phyloP scores from a whole-genome alignment of 176 grass and related monocot species.

The Phyllostachys edulis region DNA sequence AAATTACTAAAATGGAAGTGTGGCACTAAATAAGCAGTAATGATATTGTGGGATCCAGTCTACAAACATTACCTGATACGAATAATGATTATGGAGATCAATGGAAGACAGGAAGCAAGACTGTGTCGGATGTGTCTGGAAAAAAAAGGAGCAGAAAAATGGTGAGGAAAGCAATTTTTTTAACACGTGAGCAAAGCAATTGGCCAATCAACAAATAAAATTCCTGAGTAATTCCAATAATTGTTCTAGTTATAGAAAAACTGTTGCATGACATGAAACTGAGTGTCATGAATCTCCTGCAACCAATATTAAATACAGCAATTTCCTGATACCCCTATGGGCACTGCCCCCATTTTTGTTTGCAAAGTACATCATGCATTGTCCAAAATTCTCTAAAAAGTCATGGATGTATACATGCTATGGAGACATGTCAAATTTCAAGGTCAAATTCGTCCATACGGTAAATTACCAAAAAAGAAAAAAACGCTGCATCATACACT shows the following conservation, averaged over 20 bases:
- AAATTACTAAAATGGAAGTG: not conserved
- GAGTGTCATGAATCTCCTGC: conserved; percentile 17
- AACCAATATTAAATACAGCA: conserved; percentile 10
- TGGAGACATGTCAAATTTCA: conserved; percentile 8
- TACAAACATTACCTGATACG: conserved; percentile 81
- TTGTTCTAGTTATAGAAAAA: conserved; percentile 18
- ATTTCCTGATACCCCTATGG: not conserved
- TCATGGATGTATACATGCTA: not conserved
- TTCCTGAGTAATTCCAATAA: not conserved
- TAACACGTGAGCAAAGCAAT: not conserved
- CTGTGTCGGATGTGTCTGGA: conserved; percentile 94
- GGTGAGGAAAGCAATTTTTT: not conserved
- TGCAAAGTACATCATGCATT: not conserved
- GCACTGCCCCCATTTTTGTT: conserved; percentile 1
- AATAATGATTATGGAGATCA: conserved; percentile 99
- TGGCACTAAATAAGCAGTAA: not conserved
- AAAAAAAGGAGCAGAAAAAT: conserved; percentile 28
- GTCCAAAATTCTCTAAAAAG: conserved; percentile 1
- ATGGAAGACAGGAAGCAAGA: conserved; percentile 99
- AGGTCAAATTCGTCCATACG: not conserved
- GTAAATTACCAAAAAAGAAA: not conserved
- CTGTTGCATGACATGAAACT: conserved; percentile 1
- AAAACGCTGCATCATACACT: not conserved
- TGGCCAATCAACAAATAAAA: conserved; percentile 1
- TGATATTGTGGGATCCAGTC: conserved; percentile 25